A percentile compares a stretch with the other conserved stretches of the same genome.
These are phyloP conservation scores for Fusarium irregulare DNA, from an alignment of 2,329 filamentous ascomycete genomes.

Conservation along the genomic window DNA sequence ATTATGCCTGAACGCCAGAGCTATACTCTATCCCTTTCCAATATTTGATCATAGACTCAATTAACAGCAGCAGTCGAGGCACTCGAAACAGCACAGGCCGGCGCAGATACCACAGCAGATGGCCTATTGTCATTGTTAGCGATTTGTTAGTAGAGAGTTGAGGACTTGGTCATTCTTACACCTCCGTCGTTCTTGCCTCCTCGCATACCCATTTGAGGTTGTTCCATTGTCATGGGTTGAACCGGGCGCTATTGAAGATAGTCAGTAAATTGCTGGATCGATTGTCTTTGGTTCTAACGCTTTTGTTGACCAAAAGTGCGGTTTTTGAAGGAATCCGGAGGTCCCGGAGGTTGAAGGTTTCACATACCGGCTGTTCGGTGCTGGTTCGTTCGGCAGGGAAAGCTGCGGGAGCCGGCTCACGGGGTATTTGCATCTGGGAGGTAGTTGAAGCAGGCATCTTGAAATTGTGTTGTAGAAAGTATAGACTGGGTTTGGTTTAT, in stretches of 20 bases:
- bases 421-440: constrained; percentile 47
- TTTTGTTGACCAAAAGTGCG: neutral
- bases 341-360: constrained; percentile 8
- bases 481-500: neutral
- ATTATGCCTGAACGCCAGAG: constrained; percentile 43
- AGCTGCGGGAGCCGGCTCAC: constrained; percentile 49
- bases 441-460: constrained; percentile 36
- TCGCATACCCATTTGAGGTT: constrained; percentile 46
- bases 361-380: constrained; percentile 53
- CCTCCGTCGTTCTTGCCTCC: constrained; percentile 52
- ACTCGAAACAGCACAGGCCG: constrained; percentile 56
- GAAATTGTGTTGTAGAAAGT: neutral
- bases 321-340: constrained; percentile 1
- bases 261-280: neutral
- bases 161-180: constrained; percentile 43
- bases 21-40: neutral
- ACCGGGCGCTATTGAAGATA: constrained; percentile 45
- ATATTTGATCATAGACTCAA: constrained; percentile 9
- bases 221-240: constrained; percentile 51
- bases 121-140: constrained; percentile 45
- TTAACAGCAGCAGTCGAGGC: constrained; percentile 49
- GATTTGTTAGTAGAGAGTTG: neutral
- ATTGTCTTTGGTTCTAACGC: neutral
- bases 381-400: constrained; percentile 44
- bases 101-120: constrained; percentile 56